Conservation (phyloP, 2,329 filamentous ascomycete species). For the Botryotinia narcissicola region DNA sequence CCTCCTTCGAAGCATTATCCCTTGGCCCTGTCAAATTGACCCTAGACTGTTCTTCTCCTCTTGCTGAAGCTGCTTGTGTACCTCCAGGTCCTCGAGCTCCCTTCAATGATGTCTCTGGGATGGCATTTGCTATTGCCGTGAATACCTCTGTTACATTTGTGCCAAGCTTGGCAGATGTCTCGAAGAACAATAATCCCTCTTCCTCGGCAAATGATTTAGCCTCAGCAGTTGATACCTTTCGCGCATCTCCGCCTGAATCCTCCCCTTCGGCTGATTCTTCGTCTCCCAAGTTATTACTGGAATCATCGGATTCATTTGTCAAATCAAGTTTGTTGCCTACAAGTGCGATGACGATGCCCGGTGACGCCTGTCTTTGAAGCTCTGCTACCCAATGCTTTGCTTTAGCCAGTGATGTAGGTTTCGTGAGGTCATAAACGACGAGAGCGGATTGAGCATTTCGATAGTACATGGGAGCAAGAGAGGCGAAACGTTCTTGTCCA, state of each 20-base stretch:
- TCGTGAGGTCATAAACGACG: slow-evolving; percentile 98
- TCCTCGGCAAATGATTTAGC: slow-evolving; percentile 93
- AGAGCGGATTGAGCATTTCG: slow-evolving; percentile 96
- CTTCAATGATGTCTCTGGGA: slow-evolving; percentile 95
- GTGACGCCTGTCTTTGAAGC: slow-evolving; percentile 91
- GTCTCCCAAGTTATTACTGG: slow-evolving; percentile 50
- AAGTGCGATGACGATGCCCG: slow-evolving; percentile 93
- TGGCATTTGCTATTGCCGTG: slow-evolving; percentile 95
- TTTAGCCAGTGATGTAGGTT: slow-evolving; percentile 91
- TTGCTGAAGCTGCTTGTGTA: slow-evolving; percentile 52
- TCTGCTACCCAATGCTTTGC: slow-evolving; percentile 99
- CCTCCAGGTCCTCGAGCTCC: slow-evolving; percentile 71
- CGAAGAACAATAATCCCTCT: slow-evolving; percentile 91
- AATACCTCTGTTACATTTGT: slow-evolving; percentile 95
- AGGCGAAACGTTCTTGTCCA: slow-evolving; percentile 95
- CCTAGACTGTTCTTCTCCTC: slow-evolving; percentile 65
- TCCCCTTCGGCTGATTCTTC: slow-evolving; percentile 50
- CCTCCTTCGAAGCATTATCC: slow-evolving; percentile 78
- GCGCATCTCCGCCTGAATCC: slow-evolving; percentile 67
- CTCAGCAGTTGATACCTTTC: slow-evolving; percentile 88
- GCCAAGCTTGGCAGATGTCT: slow-evolving; percentile 96
- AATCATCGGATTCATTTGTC: slow-evolving; percentile 56
- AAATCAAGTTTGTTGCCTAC: slow-evolving; percentile 97
- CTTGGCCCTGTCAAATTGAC: slow-evolving; percentile 78
- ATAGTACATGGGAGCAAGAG: slow-evolving; percentile 98